phyloP scores from a whole-genome alignment of 2,329 filamentous ascomycete species.

The Penicillium sp. region DNA sequence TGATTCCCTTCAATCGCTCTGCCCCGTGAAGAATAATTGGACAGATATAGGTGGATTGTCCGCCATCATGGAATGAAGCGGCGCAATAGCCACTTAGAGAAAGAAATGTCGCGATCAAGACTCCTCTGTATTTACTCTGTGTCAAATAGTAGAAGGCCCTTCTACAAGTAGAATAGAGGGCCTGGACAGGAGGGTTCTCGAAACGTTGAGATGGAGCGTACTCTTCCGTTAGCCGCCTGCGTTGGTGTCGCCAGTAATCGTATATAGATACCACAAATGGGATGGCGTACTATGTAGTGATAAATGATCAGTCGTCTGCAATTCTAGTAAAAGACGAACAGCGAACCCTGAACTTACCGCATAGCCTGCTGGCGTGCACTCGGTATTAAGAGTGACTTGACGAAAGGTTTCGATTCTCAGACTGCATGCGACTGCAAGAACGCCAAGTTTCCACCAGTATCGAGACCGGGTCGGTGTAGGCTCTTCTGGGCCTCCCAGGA shows the following conservation, averaged over 20 bases:
- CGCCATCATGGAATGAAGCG: constrained; percentile 39
- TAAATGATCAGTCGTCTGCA: constrained; percentile 18
- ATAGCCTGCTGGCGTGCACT: constrained; percentile 47
- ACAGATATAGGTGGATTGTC: constrained; percentile 56
- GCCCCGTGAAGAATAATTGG: constrained; percentile 42
- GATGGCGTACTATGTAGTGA: constrained; percentile 36
- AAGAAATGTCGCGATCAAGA: constrained; percentile 45
- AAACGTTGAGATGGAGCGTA: constrained; percentile 25
- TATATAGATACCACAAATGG: constrained; percentile 49
- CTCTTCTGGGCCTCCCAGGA: constrained; percentile 6
- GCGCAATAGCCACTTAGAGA: constrained; percentile 44
- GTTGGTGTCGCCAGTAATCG: constrained; percentile 43
- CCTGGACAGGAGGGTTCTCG: constrained; percentile 17
- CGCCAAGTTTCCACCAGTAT: constrained; percentile 21
- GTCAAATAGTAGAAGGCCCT: constrained; percentile 35
- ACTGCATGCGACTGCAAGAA: constrained; percentile 12
- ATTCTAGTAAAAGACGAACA: not conserved
- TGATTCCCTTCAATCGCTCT: constrained; percentile 41
- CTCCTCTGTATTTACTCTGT: constrained; percentile 40
- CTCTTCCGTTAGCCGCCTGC: constrained; percentile 25
- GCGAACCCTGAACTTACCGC: constrained; percentile 30
- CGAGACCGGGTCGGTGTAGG: constrained; percentile 5
- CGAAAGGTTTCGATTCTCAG: constrained; percentile 40
- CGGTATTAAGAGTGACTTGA: constrained; percentile 44
- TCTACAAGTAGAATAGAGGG: constrained; percentile 34